These are phyloP conservation scores for Trapa bicornis DNA, from an alignment of 345 rosid genomes.

Conservation along the genomic window DNA sequence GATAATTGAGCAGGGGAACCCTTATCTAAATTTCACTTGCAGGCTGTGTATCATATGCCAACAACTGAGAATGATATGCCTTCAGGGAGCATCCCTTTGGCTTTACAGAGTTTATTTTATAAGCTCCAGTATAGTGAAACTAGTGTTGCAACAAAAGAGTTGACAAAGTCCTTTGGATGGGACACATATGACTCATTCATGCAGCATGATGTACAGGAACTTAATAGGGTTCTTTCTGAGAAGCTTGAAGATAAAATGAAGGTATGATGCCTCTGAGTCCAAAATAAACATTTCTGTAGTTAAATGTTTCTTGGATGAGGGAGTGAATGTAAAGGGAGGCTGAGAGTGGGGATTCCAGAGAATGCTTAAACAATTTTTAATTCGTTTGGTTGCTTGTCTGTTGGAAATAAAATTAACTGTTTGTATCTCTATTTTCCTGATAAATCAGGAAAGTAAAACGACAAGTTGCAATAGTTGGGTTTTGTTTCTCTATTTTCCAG, in stretches of 20 bases:
- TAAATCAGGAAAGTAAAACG: not conserved
- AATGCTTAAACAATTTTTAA: too few relatives aligned
- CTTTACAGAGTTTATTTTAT: slow-evolving; percentile 48
- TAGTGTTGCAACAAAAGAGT: slow-evolving; percentile 49
- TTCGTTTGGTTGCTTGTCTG: too few relatives aligned
- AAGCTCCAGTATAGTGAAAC: slow-evolving; percentile 52
- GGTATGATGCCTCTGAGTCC: slow-evolving; percentile 12
- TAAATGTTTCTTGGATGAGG: not conserved
- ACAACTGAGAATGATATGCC: slow-evolving; percentile 58
- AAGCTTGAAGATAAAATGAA: slow-evolving; percentile 59
- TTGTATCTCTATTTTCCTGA: too few relatives aligned
- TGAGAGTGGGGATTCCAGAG: not conserved
- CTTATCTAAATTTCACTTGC: slow-evolving; percentile 9
- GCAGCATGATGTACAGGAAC: slow-evolving; percentile 63
- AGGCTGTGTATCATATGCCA: slow-evolving; percentile 62
- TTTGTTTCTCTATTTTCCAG: not conserved
- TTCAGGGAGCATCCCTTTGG: slow-evolving; percentile 51
- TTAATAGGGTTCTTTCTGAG: slow-evolving; percentile 48
- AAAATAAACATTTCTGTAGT: not conserved
- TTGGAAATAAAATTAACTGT: too few relatives aligned
- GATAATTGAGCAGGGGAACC: not conserved
- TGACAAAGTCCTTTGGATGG: slow-evolving; percentile 58
- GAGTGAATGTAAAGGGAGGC: not conserved
- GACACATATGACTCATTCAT: slow-evolving; percentile 50
- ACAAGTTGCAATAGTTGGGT: not conserved